A percentile compares a stretch with the other conserved stretches of the same genome.
Evolutionary conservation across 2,329 filamentous ascomycete species (phyloP).

Genomic region (Sporothrix pallida): DNA sequence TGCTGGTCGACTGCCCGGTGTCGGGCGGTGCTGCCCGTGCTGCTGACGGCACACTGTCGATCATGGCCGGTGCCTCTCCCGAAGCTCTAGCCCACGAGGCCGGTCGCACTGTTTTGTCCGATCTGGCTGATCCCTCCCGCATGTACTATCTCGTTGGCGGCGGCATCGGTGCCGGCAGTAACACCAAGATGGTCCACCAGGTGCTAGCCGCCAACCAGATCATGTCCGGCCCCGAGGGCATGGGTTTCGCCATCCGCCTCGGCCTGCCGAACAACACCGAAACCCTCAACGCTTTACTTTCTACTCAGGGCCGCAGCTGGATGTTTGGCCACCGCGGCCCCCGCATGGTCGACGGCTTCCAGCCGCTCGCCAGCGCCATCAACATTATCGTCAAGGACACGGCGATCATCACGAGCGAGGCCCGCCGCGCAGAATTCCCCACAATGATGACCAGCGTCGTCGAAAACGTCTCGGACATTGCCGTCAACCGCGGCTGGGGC

Average conservation of each 20-base stretch:
- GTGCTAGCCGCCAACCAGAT: constrained; percentile 69
- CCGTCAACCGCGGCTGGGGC: constrained; percentile 61
- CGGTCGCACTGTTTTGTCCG: constrained; percentile 63
- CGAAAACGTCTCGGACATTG: constrained; percentile 69
- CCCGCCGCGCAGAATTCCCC: constrained; percentile 62
- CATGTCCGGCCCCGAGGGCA: constrained; percentile 62
- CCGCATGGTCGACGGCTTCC: constrained; percentile 59
- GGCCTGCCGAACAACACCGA: constrained; percentile 57
- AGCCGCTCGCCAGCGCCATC: constrained; percentile 63
- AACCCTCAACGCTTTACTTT: constrained; percentile 50
- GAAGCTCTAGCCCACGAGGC: constrained; percentile 64
- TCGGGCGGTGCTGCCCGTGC: constrained; percentile 73
- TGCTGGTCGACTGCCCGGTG: constrained; percentile 73
- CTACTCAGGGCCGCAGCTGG: constrained; percentile 62
- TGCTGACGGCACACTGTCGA: constrained; percentile 73
- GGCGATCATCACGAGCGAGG: constrained; percentile 71
- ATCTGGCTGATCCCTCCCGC: constrained; percentile 66
- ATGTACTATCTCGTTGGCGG: constrained; percentile 65
- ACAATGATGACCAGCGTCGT: constrained; percentile 66
- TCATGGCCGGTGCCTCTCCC: constrained; percentile 71
- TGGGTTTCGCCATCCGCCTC: constrained; percentile 63
- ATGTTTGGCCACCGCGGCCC: constrained; percentile 66
- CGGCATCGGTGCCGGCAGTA: constrained; percentile 64
- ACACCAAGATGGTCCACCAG: constrained; percentile 70
- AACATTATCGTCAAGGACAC: constrained; percentile 67